A percentile compares a stretch with the other conserved stretches of the same genome.
These are phyloP conservation scores for Lecanicillium sp. DNA, from an alignment of 2,329 filamentous ascomycete species.

Conservation along the genomic window DNA sequence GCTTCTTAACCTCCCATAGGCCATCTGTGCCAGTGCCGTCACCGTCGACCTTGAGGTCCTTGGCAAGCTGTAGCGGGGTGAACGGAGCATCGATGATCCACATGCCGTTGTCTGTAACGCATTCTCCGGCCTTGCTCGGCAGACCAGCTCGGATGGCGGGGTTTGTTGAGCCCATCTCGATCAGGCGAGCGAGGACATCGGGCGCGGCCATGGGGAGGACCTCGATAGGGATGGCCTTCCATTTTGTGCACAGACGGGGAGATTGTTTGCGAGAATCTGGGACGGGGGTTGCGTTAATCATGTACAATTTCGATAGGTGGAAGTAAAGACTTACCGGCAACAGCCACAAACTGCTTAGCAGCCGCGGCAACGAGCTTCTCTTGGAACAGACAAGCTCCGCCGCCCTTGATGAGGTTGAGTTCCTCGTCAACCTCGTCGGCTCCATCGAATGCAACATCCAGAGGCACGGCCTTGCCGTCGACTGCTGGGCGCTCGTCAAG, in stretches of 20 bases:
- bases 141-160: slow-evolving; percentile 66
- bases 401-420: slow-evolving; percentile 95
- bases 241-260: slow-evolving; percentile 61
- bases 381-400: slow-evolving; percentile 94
- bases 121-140: slow-evolving; percentile 71
- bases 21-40: slow-evolving; percentile 45
- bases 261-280: slow-evolving; percentile 86
- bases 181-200: slow-evolving; percentile 66
- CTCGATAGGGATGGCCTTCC: slow-evolving; percentile 87
- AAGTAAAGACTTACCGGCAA: slow-evolving; percentile 53
- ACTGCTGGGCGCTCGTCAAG: slow-evolving; percentile 62
- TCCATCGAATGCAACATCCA: slow-evolving; percentile 93
- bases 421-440: slow-evolving; percentile 95
- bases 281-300: too few species aligned
- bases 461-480: slow-evolving; percentile 32
- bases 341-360: slow-evolving; percentile 78
- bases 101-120: slow-evolving; percentile 51
- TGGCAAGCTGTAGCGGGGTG: slow-evolving; percentile 56
- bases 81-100: slow-evolving; percentile 94
- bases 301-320: too few species aligned
- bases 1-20: slow-evolving; percentile 68
- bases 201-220: slow-evolving; percentile 78
- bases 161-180: slow-evolving; percentile 60
- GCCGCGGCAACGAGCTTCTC: slow-evolving; percentile 90
- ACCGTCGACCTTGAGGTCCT: slow-evolving; percentile 40